A percentile compares a stretch with the other conserved stretches of the same genome.
Conservation (phyloP, 2,329 filamentous ascomycete genomes). For the Onygenales sp. region DNA sequence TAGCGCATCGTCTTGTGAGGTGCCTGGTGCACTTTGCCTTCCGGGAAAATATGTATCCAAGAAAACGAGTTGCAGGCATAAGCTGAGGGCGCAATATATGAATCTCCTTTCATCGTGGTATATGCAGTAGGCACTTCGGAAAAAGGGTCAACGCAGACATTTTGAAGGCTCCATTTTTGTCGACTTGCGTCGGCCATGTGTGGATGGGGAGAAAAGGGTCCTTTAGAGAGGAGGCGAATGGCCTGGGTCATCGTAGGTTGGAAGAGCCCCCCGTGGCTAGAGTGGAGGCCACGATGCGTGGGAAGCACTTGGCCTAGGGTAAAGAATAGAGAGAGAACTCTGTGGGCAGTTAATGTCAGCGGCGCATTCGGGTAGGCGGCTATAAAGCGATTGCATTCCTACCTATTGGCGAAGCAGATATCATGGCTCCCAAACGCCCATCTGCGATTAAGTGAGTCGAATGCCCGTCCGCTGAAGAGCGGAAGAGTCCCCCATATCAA, state of each 20-base stretch:
- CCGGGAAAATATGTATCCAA: slow-evolving; percentile 95
- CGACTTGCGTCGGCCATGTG: slow-evolving; percentile 27
- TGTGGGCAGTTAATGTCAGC: slow-evolving; percentile 25
- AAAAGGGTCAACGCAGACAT: slow-evolving; percentile 39
- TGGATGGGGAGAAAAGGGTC: slow-evolving; percentile 45
- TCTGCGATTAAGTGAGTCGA: slow-evolving; percentile 58
- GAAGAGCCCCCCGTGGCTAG: slow-evolving; percentile 70
- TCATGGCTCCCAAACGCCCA: slow-evolving; percentile 92
- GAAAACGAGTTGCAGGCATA: slow-evolving; percentile 60
- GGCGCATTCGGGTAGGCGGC: not conserved
- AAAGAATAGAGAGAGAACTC: slow-evolving; percentile 69
- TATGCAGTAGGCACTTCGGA: slow-evolving; percentile 34
- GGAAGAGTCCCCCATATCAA: slow-evolving; percentile 88
- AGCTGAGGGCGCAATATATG: slow-evolving; percentile 61
- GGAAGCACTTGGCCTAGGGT: slow-evolving; percentile 81
- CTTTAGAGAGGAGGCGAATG: slow-evolving; percentile 68
- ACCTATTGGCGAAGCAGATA: slow-evolving; percentile 88
- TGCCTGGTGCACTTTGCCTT: slow-evolving; percentile 88
- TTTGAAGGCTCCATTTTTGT: slow-evolving; percentile 29
- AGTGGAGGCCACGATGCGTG: slow-evolving; percentile 73
- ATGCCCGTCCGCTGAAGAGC: slow-evolving; percentile 59
- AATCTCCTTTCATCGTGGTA: slow-evolving; percentile 30
- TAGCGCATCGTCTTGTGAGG: slow-evolving; percentile 73
- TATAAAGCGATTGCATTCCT: slow-evolving; percentile 17
- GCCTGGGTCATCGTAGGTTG: slow-evolving; percentile 83